Conservation (phyloP, 2,329 filamentous ascomycete species). For the Pseudogymnoascus sp. region DNA sequence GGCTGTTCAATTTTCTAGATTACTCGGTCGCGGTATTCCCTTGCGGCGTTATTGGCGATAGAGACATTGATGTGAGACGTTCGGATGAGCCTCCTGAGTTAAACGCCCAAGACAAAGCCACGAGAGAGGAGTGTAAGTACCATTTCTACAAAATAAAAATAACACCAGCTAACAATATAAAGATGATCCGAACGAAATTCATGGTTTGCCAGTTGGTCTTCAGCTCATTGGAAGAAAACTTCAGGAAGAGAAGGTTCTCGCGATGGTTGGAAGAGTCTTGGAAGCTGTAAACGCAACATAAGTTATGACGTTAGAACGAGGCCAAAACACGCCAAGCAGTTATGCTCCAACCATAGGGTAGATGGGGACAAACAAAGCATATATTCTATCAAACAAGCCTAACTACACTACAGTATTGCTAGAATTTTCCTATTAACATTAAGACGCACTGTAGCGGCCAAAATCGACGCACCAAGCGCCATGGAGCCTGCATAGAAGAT, state of each 20-base stretch:
- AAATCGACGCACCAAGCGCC: slow-evolving; percentile 37
- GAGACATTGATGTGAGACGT: neutral
- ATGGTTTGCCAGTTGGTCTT: slow-evolving; percentile 73
- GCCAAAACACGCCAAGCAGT: neutral
- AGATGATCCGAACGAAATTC: slow-evolving; percentile 73
- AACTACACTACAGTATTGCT: slow-evolving; percentile 29
- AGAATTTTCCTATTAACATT: slow-evolving; percentile 34
- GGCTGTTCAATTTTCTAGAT: slow-evolving; percentile 28
- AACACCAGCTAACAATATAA: slow-evolving; percentile 62
- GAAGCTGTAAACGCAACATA: neutral
- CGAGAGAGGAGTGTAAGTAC: slow-evolving; percentile 1
- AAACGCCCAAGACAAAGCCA: neutral
- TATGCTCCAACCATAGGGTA: neutral
- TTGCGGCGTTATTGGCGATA: slow-evolving; percentile 7
- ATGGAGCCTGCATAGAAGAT: slow-evolving; percentile 55
- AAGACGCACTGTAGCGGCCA: slow-evolving; percentile 38
- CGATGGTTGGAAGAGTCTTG: slow-evolving; percentile 63
- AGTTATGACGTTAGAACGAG: neutral
- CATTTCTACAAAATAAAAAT: neutral
- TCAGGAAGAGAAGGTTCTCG: slow-evolving; percentile 81
- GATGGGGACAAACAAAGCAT: neutral
- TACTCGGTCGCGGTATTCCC: slow-evolving; percentile 10
- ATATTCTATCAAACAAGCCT: neutral
- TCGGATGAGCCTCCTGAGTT: neutral
- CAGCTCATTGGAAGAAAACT: slow-evolving; percentile 73